Evolutionary conservation across 805 yeast species (phyloP).

Genomic region (Candida succiphila): DNA sequence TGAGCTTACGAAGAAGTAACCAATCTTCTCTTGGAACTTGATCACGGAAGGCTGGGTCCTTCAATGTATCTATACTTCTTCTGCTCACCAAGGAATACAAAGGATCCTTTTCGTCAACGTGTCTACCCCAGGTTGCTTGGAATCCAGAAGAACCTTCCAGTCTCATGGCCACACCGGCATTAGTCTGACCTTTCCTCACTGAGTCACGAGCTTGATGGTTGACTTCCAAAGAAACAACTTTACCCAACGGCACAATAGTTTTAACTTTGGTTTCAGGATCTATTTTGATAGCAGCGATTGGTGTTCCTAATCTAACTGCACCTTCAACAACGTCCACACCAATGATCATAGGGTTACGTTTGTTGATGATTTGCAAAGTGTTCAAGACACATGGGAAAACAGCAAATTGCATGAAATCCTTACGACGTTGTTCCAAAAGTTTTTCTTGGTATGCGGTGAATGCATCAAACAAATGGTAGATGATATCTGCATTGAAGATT

Average conservation of each 20-base stretch:
- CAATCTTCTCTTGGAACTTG: conserved; percentile 93
- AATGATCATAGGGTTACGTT: conserved; percentile 97
- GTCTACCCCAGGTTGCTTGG: conserved; percentile 99
- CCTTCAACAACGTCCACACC: conserved; percentile 98
- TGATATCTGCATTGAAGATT: conserved; percentile 92
- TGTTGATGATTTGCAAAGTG: conserved; percentile 93
- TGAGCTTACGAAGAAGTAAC: conserved; percentile 82
- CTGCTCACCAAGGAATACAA: conserved; percentile 86
- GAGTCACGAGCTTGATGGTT: conserved; percentile 76
- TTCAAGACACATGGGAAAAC: conserved; percentile 92
- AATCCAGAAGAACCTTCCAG: conserved; percentile 85
- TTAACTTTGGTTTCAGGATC: conserved; percentile 80
- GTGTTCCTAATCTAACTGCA: conserved; percentile 81
- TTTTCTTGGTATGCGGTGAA: conserved; percentile 88
- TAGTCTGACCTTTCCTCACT: conserved; percentile 90
- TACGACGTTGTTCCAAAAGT: conserved; percentile 81
- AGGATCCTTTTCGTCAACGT: conserved; percentile 86
- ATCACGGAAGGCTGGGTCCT: conserved; percentile 96
- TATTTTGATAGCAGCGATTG: conserved; percentile 84
- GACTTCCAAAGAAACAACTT: conserved; percentile 87
- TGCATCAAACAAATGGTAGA: conserved; percentile 92
- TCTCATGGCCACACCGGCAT: conserved; percentile 98
- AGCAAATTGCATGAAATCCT: conserved; percentile 80
- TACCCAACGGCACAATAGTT: conserved; percentile 69
- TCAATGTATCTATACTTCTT: conserved; percentile 90